A percentile compares a stretch with the other conserved stretches of the same genome.
These are phyloP conservation scores for Aspergillus sp. DNA, from an alignment of 2,329 filamentous ascomycete genomes.

Conservation along the genomic window DNA sequence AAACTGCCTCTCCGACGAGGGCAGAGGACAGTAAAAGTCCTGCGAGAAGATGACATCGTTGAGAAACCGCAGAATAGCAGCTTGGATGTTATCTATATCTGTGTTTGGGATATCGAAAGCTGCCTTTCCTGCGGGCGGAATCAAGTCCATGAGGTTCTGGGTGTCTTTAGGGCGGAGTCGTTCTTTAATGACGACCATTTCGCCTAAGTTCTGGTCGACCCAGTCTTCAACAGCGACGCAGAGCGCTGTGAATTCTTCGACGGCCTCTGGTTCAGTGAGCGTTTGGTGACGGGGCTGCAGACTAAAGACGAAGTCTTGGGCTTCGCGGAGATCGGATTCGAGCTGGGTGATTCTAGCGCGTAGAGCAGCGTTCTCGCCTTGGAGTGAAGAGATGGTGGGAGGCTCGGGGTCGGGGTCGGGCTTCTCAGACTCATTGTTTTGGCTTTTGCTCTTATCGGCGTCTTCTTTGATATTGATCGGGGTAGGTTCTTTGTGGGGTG, in stretches of 20 bases:
- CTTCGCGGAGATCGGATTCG: slow-evolving; percentile 6
- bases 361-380: neutral
- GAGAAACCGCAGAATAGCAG: neutral
- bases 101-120: neutral
- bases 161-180: neutral
- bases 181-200: neutral
- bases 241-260: neutral
- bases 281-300: slow-evolving; percentile 5
- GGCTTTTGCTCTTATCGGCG: too few species aligned
- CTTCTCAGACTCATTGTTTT: neutral
- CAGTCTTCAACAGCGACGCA: slow-evolving; percentile 5
- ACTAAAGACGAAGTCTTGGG: slow-evolving; percentile 10
- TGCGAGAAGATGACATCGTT: slow-evolving; percentile 5
- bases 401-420: neutral
- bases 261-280: slow-evolving; percentile 3
- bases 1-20: neutral
- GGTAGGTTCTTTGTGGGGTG: neutral
- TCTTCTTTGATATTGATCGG: neutral
- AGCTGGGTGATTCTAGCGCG: neutral
- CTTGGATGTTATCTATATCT: slow-evolving; percentile 5
- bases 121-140: neutral
- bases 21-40: slow-evolving; percentile 10
- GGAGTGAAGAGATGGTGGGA: neutral
- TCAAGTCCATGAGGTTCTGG: slow-evolving; percentile 2
- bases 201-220: slow-evolving; percentile 8